Percentiles rank a stretch among this genome's conserved stretches.
Conservation (phyloP, 192 early-diverging fungal genomes). For the Coemansia umbellata region DNA sequence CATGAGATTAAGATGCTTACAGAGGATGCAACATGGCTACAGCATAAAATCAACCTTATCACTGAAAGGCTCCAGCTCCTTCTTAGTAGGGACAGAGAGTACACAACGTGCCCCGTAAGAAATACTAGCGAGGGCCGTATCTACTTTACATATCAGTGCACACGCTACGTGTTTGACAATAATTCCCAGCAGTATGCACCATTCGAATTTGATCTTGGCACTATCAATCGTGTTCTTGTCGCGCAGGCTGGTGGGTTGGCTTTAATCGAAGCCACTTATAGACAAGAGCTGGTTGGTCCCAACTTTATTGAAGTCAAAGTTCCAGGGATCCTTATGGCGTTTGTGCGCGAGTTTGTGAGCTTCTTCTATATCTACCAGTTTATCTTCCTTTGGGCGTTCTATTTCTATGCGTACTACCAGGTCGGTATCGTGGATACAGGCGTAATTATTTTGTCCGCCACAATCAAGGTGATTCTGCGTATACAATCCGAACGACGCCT, state of each 20-base stretch:
- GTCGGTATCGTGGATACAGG: constrained; percentile 58
- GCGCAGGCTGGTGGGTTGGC: constrained; percentile 52
- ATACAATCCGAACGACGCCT: constrained; percentile 54
- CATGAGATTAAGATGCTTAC: constrained; percentile 54
- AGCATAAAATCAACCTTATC: constrained; percentile 36
- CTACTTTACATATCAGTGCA: constrained; percentile 75
- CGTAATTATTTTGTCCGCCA: constrained; percentile 55
- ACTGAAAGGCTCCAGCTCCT: constrained; percentile 25
- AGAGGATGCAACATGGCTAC: constrained; percentile 34
- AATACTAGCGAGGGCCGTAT: constrained; percentile 10
- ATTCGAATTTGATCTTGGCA: constrained; percentile 58
- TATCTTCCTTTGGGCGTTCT: constrained; percentile 68
- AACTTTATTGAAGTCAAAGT: constrained; percentile 60
- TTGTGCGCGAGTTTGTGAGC: constrained; percentile 58
- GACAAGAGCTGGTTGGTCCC: constrained; percentile 58
- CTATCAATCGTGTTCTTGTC: constrained; percentile 50
- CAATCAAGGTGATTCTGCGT: constrained; percentile 57
- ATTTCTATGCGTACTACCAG: constrained; percentile 61
- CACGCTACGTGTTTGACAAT: constrained; percentile 67
- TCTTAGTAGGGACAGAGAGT: constrained; percentile 43
- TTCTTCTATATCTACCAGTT: constrained; percentile 63
- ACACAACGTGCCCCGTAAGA: constrained; percentile 40
- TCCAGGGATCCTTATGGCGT: constrained; percentile 47
- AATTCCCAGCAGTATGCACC: constrained; percentile 54
- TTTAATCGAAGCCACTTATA: constrained; percentile 48